phyloP scores from a whole-genome alignment of 768 basidiomycete genomes.

The Tephrocybe sp. region DNA sequence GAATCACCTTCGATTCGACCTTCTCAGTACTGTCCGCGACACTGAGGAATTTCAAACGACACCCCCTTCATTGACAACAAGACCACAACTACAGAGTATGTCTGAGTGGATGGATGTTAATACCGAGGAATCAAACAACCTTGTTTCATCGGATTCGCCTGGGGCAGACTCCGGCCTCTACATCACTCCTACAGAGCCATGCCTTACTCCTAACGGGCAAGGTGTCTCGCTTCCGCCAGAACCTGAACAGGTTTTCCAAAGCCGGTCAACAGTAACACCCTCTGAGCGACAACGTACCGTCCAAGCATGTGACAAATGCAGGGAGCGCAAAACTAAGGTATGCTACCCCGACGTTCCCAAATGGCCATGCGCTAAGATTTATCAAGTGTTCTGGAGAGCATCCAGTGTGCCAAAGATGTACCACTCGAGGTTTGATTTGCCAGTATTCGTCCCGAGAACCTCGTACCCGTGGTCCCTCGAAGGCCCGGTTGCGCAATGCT shows the following conservation, averaged over 20 bases:
- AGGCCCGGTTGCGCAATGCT: conserved; percentile 28
- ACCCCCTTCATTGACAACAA: too few relatives aligned
- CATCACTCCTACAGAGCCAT: conserved; percentile 9
- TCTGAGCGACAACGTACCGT: conserved; percentile 42
- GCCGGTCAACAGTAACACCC: conserved; percentile 17
- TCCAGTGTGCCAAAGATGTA: conserved; percentile 53
- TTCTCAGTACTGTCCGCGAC: too few relatives aligned
- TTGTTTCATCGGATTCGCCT: conserved; percentile 9
- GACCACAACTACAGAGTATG: too few relatives aligned
- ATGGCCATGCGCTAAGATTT: background rate
- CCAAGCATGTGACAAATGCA: conserved; percentile 58
- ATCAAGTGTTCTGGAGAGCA: conserved; percentile 57
- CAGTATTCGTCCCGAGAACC: conserved; percentile 44
- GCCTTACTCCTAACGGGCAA: conserved; percentile 8
- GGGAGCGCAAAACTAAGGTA: conserved; percentile 60
- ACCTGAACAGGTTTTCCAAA: conserved; percentile 13
- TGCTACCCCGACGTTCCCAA: conserved; percentile 1
- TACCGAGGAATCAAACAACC: conserved; percentile 11
- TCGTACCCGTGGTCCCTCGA: conserved; percentile 31
- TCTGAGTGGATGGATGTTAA: conserved; percentile 17
- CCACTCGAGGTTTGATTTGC: conserved; percentile 48
- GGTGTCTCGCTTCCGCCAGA: conserved; percentile 16
- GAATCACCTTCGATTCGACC: conserved; percentile 5
- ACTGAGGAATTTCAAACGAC: too few relatives aligned
- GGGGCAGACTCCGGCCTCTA: conserved; percentile 6